Conservation (phyloP, 2,329 filamentous ascomycete genomes). For the Epichloe sibirici region DNA sequence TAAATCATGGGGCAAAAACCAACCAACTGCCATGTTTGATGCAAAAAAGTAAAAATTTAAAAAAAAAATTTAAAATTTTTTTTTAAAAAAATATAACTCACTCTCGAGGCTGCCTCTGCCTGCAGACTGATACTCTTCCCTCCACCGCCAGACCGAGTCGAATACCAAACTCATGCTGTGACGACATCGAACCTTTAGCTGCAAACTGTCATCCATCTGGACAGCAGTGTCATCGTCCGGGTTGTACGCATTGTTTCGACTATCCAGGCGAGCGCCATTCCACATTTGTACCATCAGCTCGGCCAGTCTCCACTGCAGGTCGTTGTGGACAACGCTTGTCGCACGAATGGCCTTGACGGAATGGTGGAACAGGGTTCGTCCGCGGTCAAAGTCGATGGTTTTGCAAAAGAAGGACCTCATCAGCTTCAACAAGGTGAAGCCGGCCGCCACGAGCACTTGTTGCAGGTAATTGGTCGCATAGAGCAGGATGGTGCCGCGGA, state of each 20-base stretch:
- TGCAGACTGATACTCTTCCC: slow-evolving; percentile 63
- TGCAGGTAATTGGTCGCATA: slow-evolving; percentile 67
- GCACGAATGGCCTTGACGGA: slow-evolving; percentile 59
- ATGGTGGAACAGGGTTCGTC: slow-evolving; percentile 56
- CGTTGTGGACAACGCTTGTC: slow-evolving; percentile 65
- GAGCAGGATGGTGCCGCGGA: slow-evolving; percentile 43
- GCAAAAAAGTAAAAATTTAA: too few relatives aligned
- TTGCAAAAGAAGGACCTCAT: slow-evolving; percentile 65
- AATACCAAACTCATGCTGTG: slow-evolving; percentile 81
- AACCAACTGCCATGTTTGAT: too few relatives aligned
- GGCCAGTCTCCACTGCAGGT: slow-evolving; percentile 66
- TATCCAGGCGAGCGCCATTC: slow-evolving; percentile 53
- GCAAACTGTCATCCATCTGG: slow-evolving; percentile 56
- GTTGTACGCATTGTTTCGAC: slow-evolving; percentile 32
- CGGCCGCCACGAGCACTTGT: slow-evolving; percentile 74
- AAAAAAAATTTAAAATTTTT: too few relatives aligned
- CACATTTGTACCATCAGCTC: slow-evolving; percentile 84
- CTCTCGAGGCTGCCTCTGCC: slow-evolving; percentile 59
- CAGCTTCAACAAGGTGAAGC: slow-evolving; percentile 66
- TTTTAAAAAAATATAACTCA: slow-evolving; percentile 31
- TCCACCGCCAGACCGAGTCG: slow-evolving; percentile 77
- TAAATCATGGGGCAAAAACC: neutral
- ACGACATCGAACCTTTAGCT: slow-evolving; percentile 70
- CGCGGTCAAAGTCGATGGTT: slow-evolving; percentile 57
- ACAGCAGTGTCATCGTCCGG: slow-evolving; percentile 37